A percentile compares a stretch with the other conserved stretches of the same genome.
These are phyloP conservation scores for Hygrophorus pudorinus DNA, from an alignment of 768 basidiomycete species.

Conservation along the genomic window DNA sequence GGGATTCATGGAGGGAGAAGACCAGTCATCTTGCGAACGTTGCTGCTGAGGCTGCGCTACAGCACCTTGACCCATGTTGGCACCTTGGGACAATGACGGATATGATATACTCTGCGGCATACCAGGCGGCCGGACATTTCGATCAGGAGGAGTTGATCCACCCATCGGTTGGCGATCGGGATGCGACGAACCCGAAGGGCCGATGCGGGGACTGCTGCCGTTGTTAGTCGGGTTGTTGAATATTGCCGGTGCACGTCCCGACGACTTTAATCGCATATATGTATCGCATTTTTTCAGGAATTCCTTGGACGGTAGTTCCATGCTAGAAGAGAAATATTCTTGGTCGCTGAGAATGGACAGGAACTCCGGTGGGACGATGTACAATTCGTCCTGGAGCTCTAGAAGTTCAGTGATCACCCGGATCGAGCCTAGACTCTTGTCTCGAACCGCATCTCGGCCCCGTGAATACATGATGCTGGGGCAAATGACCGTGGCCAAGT, in stretches of 20 bases:
- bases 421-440: slow-evolving; percentile 89
- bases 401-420: slow-evolving; percentile 77
- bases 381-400: slow-evolving; percentile 93
- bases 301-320: slow-evolving; percentile 90
- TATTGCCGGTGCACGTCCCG: slow-evolving; percentile 39
- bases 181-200: slow-evolving; percentile 26
- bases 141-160: slow-evolving; percentile 30
- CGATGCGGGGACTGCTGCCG: slow-evolving; percentile 21
- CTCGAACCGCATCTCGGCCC: slow-evolving; percentile 75
- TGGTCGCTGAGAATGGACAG: slow-evolving; percentile 79
- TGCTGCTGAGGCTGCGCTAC: too few species aligned
- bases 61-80: too few species aligned
- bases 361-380: slow-evolving; percentile 89
- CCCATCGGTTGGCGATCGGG: slow-evolving; percentile 38
- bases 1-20: slow-evolving; percentile 30
- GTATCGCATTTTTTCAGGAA: slow-evolving; percentile 92
- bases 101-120: too few species aligned
- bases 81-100: too few species aligned
- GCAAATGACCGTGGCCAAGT: slow-evolving; percentile 93
- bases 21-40: slow-evolving; percentile 30
- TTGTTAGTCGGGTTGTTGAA: slow-evolving; percentile 27
- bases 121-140: slow-evolving; percentile 30
- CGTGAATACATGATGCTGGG: slow-evolving; percentile 96
- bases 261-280: slow-evolving; percentile 69
- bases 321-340: slow-evolving; percentile 79